Evolutionary conservation across 176 grass and related monocot species (phyloP).

Genomic region (Rhynchospora tenuis): DNA sequence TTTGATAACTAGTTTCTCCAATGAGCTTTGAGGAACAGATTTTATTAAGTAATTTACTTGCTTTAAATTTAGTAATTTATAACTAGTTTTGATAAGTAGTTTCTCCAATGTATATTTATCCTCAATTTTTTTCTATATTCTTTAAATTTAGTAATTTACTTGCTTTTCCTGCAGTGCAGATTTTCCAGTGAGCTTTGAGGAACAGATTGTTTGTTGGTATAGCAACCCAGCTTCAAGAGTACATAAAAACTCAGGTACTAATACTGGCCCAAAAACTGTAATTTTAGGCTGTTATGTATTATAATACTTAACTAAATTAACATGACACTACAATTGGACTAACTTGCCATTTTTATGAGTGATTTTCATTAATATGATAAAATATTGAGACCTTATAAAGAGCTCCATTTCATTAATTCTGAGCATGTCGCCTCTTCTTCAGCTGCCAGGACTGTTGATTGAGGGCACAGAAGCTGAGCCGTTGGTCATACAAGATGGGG

Average conservation of each 20-base stretch:
- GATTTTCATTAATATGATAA: not conserved
- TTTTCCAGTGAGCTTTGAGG: slow-evolving; percentile 85
- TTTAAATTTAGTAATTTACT: too few relatives aligned
- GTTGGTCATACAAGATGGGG: too few relatives aligned
- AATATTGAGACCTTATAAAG: not conserved
- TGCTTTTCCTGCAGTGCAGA: slow-evolving; percentile 73
- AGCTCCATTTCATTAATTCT: not conserved
- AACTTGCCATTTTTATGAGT: not conserved
- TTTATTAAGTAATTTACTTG: too few relatives aligned
- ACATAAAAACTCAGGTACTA: slow-evolving; percentile 87
- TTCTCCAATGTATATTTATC: too few relatives aligned
- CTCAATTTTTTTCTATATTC: too few relatives aligned
- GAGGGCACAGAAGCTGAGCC: too few relatives aligned
- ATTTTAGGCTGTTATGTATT: not conserved
- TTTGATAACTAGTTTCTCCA: too few relatives aligned
- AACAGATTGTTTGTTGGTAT: slow-evolving; percentile 77
- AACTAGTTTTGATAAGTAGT: too few relatives aligned
- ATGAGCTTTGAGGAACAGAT: too few relatives aligned
- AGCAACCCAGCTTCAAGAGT: slow-evolving; percentile 90
- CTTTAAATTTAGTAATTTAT: too few relatives aligned
- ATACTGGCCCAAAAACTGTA: not conserved
- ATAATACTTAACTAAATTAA: not conserved
- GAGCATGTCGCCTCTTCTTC: too few relatives aligned
- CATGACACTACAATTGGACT: not conserved
- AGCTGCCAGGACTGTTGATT: too few relatives aligned